These are phyloP conservation scores for Lojkania enalia DNA, from an alignment of 2,329 filamentous ascomycete genomes.

Conservation along the genomic window DNA sequence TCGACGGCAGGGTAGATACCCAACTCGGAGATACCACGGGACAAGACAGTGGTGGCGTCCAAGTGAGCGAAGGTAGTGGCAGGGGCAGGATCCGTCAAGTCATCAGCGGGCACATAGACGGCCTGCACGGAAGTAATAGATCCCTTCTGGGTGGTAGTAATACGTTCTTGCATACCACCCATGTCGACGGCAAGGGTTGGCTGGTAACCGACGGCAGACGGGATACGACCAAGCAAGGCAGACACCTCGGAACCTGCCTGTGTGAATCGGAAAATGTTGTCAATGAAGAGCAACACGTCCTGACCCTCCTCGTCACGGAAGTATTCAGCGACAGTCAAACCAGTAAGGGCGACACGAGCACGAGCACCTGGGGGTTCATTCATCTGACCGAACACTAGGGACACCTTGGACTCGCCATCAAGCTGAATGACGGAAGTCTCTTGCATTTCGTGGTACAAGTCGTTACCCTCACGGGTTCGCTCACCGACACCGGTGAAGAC, in stretches of 20 bases:
- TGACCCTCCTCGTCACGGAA: slow-evolving; percentile 82
- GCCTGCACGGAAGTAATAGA: slow-evolving; percentile 99
- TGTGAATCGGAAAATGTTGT: slow-evolving; percentile 99
- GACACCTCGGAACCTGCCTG: slow-evolving; percentile 99
- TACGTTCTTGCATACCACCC: slow-evolving; percentile 99
- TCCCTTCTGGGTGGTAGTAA: slow-evolving; percentile 98
- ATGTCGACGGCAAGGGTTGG: slow-evolving; percentile 98
- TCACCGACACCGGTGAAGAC: slow-evolving; percentile 99
- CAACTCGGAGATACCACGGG: slow-evolving; percentile 99
- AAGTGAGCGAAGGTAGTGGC: slow-evolving; percentile 99
- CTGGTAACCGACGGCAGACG: slow-evolving; percentile 99
- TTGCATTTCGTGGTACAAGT: slow-evolving; percentile 99
- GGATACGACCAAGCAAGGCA: slow-evolving; percentile 98
- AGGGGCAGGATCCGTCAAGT: slow-evolving; percentile 99
- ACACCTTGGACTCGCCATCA: slow-evolving; percentile 99
- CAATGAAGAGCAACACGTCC: slow-evolving; percentile 98
- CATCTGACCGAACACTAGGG: slow-evolving; percentile 99
- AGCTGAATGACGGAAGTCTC: slow-evolving; percentile 99
- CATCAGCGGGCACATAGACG: slow-evolving; percentile 99
- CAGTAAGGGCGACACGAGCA: slow-evolving; percentile 99
- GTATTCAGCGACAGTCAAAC: slow-evolving; percentile 72
- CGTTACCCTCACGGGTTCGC: slow-evolving; percentile 99
- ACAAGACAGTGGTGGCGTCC: slow-evolving; percentile 99
- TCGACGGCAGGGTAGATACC: slow-evolving; percentile 99
- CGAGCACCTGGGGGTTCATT: slow-evolving; percentile 99